Percentiles rank a stretch among this genome's conserved stretches.
phyloP scores from a whole-genome alignment of 2,329 filamentous ascomycete species.

The Colletotrichum tamarilloi region DNA sequence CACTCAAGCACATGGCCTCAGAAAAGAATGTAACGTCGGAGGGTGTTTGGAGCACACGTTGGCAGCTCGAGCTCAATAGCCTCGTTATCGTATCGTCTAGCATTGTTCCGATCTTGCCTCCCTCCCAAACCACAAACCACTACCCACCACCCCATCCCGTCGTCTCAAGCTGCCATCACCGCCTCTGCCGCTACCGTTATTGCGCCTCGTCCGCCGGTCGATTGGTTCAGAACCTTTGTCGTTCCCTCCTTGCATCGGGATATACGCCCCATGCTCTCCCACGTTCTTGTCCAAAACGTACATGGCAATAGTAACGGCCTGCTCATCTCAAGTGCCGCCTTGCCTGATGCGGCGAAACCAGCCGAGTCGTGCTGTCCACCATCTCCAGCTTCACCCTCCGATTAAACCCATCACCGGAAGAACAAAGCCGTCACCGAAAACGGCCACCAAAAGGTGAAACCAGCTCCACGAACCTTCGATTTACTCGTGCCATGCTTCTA shows the following conservation, averaged over 20 bases:
- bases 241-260: background rate
- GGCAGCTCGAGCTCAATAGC: conserved; percentile 8
- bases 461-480: conserved; percentile 29
- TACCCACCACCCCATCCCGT: background rate
- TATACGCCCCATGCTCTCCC: background rate
- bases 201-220: background rate
- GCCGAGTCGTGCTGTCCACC: conserved; percentile 29
- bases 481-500: conserved; percentile 32
- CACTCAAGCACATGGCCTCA: conserved; percentile 17
- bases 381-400: background rate
- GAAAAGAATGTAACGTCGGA: background rate
- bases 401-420: conserved; percentile 18
- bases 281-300: conserved; percentile 10
- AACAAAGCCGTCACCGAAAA: background rate
- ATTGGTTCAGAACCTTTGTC: background rate
- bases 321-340: conserved; percentile 1
- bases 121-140: background rate
- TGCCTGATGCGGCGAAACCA: conserved; percentile 28
- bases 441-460: conserved; percentile 27
- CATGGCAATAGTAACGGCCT: background rate
- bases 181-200: conserved; percentile 1
- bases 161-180: conserved; percentile 16
- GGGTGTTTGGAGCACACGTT: background rate
- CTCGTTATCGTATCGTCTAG: conserved; percentile 14
- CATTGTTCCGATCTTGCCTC: conserved; percentile 1